Evolutionary conservation across 495 filamentous ascomycete species (phyloP).

Genomic region (Hypoxylon perforatum): DNA sequence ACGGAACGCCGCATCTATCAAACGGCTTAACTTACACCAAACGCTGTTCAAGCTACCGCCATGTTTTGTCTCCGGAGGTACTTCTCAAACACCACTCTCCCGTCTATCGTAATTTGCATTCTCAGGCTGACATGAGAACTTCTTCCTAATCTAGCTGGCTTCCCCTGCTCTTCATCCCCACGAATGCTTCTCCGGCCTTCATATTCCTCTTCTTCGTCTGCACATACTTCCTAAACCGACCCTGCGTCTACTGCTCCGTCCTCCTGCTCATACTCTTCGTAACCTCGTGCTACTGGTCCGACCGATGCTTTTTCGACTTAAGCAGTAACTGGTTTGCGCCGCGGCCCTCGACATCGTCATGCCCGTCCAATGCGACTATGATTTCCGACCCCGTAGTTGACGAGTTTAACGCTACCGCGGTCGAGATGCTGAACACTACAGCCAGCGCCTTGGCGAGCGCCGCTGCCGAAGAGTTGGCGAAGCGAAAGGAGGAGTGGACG

Average conservation of each 20-base stretch:
- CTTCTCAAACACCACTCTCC: constrained; percentile 3
- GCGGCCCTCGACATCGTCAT: constrained; percentile 47
- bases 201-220: constrained; percentile 90
- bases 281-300: constrained; percentile 91
- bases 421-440: constrained; percentile 75
- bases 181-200: constrained; percentile 84
- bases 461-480: constrained; percentile 71
- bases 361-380: constrained; percentile 45
- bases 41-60: constrained; percentile 24
- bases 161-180: constrained; percentile 78
- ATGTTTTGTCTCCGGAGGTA: constrained; percentile 92
- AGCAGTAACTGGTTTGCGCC: constrained; percentile 86
- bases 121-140: not conserved
- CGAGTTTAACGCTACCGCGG: constrained; percentile 56
- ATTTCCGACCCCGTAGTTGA: constrained; percentile 52
- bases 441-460: constrained; percentile 73
- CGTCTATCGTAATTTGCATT: not conserved
- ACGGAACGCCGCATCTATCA: constrained; percentile 21
- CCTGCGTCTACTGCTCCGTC: constrained; percentile 90
- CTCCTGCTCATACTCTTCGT: constrained; percentile 89
- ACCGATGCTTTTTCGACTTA: constrained; percentile 88
- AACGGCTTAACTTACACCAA: constrained; percentile 19
- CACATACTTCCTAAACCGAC: constrained; percentile 89
- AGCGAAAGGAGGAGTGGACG: constrained; percentile 73
- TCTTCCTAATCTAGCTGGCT: constrained; percentile 65